A percentile compares a stretch with the other conserved stretches of the same genome.
Conservation (phyloP, 345 rosid species). For the Combretum micranthum region DNA sequence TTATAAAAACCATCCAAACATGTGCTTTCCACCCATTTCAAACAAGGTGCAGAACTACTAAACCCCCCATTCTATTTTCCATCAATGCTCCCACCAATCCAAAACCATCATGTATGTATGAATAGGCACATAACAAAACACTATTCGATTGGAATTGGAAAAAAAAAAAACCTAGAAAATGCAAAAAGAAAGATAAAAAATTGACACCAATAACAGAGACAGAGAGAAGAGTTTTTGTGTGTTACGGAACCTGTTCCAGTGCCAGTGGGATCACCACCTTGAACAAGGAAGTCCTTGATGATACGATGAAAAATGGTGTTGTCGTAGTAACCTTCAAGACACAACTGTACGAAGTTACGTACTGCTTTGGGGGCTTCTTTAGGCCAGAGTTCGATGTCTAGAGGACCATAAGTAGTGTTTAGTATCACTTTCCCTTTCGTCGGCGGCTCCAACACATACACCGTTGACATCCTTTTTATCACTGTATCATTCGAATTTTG, state of each 20-base stretch:
- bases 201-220: background rate
- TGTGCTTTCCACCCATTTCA: too few species aligned
- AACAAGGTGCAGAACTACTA: too few species aligned
- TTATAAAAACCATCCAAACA: too few species aligned
- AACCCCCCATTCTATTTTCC: too few species aligned
- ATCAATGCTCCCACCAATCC: too few species aligned
- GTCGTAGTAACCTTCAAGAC: constrained; percentile 87
- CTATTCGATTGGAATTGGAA: background rate
- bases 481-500: background rate
- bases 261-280: constrained; percentile 89
- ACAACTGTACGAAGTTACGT: constrained; percentile 86
- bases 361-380: constrained; percentile 93
- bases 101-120: too few species aligned
- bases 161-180: background rate
- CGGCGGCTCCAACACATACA: constrained; percentile 88
- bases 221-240: background rate
- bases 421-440: constrained; percentile 88
- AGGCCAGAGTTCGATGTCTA: constrained; percentile 95
- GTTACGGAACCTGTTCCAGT: constrained; percentile 76
- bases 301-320: constrained; percentile 86
- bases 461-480: constrained; percentile 58
- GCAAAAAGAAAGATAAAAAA: background rate
- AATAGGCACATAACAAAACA: background rate
- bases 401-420: constrained; percentile 73
- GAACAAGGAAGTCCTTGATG: constrained; percentile 79